Conservation (phyloP, 176 grass and related monocot genomes). For the Eleusine indica region DNA sequence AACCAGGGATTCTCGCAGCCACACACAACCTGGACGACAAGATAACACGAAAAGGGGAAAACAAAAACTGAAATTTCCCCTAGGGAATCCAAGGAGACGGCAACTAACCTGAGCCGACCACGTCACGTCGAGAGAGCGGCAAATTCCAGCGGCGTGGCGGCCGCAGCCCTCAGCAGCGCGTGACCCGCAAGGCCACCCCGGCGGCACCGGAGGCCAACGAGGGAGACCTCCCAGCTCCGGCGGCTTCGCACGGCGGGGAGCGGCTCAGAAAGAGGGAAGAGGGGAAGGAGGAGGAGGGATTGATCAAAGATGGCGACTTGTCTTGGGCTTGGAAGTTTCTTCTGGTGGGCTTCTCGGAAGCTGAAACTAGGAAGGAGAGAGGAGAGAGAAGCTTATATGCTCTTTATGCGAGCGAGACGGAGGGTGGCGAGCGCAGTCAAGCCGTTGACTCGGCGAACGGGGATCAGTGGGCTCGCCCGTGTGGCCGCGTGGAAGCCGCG, state of each 20-base stretch:
- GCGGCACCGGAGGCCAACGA: neutral
- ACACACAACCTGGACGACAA: neutral
- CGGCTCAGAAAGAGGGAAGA: neutral
- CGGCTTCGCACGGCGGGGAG: neutral
- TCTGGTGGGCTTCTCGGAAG: neutral
- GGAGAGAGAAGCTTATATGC: neutral
- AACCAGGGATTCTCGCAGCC: neutral
- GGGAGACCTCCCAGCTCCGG: neutral
- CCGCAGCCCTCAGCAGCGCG: neutral
- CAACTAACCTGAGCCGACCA: slow-evolving; percentile 9
- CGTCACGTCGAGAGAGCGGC: neutral
- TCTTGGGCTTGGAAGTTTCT: neutral
- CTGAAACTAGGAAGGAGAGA: neutral
- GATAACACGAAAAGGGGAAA: neutral
- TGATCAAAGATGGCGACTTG: slow-evolving; percentile 18
- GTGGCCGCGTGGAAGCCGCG: neutral
- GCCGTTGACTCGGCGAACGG: neutral
- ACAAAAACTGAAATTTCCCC: neutral
- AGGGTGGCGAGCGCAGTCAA: neutral
- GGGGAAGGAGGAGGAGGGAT: neutral
- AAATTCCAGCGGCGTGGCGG: neutral
- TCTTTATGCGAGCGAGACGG: neutral
- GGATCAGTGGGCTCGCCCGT: neutral
- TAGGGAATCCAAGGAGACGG: neutral
- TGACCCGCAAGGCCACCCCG: neutral